Base-by-base conservation (phyloP, 805 yeast genomes). In the Lipomyces sp. region DNA sequence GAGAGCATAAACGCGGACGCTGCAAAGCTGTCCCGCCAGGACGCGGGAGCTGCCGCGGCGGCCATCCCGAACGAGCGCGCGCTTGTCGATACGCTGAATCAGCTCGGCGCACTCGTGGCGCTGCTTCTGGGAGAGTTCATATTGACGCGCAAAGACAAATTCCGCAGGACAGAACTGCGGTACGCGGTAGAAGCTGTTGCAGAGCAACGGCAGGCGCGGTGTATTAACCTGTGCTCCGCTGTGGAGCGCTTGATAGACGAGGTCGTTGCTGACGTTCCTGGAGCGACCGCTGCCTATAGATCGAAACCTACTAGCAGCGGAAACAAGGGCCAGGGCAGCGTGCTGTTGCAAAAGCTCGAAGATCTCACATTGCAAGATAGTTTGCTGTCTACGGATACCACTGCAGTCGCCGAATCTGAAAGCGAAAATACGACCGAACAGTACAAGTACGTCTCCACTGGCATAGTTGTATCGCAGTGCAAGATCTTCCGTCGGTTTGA, bases 391-490 rank as follows among this genome's bases (percentile, higher is more conserved):
- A 40, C 24, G 37, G 22, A 13, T n/a, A 34, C 18, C 39, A 34
- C 10, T 11, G 23, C n/a, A 13, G 14, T 22, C 4, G 39, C 16
- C 3, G 43, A 39, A 19, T 8, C 21, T 6, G 45, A 41, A 19
- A 29, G 26, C n/a, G 40, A 22, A 3, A 47, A 38, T 16, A 26
- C 23, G 19, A 11, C 28, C n/a, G 42, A 32, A 1, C 16, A 44
- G 38, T 46, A 34, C 23, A 37, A 44, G 34, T 53, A 53, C 32
- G 49, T 53, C 14, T 40, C 52, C 3, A 44, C 55, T 13, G 58
- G 55, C 13, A 34, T 50, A n/a, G 49, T 46, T 2, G 33, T 53
- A 2, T 21, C 37, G 11, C 43, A 49, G 34, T 45, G 51, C 39
- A 39, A 37, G 26, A 22, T 21, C 16, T 36, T 53, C 18, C 36